phyloP scores from a whole-genome alignment of 2,329 filamentous ascomycete genomes.

The Pseudodiploospora longispora region DNA sequence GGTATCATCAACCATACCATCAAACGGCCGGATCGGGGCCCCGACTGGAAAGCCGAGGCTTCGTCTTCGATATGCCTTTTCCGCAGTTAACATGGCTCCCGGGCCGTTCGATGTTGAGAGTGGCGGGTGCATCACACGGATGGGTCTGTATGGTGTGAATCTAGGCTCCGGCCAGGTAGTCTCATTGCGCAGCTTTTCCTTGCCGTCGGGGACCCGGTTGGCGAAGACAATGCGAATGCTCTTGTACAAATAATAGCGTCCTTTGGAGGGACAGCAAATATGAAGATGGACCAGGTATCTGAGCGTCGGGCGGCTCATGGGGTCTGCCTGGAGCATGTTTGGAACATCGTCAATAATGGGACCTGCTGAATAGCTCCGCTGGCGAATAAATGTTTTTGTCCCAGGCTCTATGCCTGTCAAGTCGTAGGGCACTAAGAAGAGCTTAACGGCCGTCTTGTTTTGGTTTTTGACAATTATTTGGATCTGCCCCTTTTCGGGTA shows the following conservation, averaged over 20 bases:
- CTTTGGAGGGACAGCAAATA: conserved; percentile 79
- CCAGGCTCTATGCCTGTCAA: conserved; percentile 85
- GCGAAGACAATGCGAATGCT: conserved; percentile 92
- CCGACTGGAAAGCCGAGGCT: conserved; percentile 44
- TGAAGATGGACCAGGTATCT: conserved; percentile 89
- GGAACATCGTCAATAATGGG: conserved; percentile 66
- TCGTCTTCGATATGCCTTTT: conserved; percentile 50
- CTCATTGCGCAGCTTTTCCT: conserved; percentile 86
- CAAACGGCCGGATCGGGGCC: conserved; percentile 23
- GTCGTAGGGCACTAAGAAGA: conserved; percentile 92
- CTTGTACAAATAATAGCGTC: conserved; percentile 84
- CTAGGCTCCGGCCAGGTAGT: conserved; percentile 81
- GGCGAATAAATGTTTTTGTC: conserved; percentile 91
- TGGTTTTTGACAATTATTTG: conserved; percentile 98
- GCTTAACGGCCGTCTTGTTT: conserved; percentile 94
- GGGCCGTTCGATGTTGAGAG: conserved; percentile 28
- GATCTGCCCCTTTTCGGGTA: conserved; percentile 86
- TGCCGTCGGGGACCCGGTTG: conserved; percentile 90
- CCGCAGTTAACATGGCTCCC: conserved; percentile 45
- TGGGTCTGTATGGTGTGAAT: conserved; percentile 75
- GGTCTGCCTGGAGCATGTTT: conserved; percentile 16
- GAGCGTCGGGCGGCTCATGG: conserved; percentile 58
- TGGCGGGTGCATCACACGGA: conserved; percentile 41
- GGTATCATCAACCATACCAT: conserved; percentile 21
- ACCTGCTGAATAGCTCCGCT: conserved; percentile 84